Evolutionary conservation across 441 rosid species (phyloP).

Genomic region (Pelargonium australe): DNA sequence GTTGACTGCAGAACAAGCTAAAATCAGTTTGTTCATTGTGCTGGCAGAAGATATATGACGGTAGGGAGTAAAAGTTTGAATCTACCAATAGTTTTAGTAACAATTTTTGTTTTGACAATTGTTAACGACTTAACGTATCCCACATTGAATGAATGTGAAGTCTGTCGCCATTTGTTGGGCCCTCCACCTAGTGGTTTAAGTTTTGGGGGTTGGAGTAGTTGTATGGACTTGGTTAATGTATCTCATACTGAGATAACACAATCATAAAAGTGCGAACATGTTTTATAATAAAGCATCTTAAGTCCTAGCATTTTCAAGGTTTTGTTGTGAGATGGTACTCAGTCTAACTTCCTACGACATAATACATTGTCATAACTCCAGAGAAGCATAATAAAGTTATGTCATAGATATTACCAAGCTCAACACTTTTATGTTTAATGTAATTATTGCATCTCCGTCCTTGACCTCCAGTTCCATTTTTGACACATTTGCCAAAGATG

Average conservation of each 20-base stretch:
- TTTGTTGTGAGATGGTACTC: not conserved
- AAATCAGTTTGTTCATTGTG: not conserved
- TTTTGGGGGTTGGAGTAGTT: too few species aligned
- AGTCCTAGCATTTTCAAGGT: not conserved
- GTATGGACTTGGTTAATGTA: too few species aligned
- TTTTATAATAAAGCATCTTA: not conserved
- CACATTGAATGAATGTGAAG: too few species aligned
- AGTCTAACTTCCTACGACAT: not conserved
- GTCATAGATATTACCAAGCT: slow-evolving; percentile 45
- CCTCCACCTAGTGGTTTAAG: too few species aligned
- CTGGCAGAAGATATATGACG: slow-evolving; percentile 4
- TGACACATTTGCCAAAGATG: slow-evolving; percentile 59
- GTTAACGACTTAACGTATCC: too few species aligned
- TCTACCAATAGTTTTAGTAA: not conserved
- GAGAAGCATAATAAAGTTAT: not conserved
- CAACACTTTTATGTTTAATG: slow-evolving; percentile 53
- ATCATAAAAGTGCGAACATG: not conserved
- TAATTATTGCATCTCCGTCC: slow-evolving; percentile 51
- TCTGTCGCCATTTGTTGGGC: too few species aligned
- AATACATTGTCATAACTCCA: not conserved
- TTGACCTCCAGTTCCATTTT: slow-evolving; percentile 65
- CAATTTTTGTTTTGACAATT: not conserved
- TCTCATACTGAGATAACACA: too few species aligned
- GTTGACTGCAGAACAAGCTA: not conserved
- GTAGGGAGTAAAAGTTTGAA: not conserved